These are phyloP conservation scores for Citrus medica DNA, from an alignment of 345 rosid genomes.

Conservation along the genomic window DNA sequence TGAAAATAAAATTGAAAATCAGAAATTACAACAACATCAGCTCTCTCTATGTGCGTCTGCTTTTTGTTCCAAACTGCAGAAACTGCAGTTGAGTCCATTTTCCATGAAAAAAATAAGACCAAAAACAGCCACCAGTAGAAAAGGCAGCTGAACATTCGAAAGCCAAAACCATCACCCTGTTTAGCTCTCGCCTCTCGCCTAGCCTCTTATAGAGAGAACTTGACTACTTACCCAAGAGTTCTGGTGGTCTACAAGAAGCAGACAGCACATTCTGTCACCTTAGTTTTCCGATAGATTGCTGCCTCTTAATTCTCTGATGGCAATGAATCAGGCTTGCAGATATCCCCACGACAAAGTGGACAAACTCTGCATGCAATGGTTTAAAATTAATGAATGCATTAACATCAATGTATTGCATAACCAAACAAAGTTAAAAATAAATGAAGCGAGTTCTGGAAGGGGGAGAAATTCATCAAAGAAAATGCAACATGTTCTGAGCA, in stretches of 20 bases:
- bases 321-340: constrained; percentile 58
- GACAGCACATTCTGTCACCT: background rate
- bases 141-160: background rate
- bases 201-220: background rate
- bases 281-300: background rate
- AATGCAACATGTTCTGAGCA: background rate
- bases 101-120: background rate
- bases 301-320: constrained; percentile 32
- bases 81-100: constrained; percentile 14
- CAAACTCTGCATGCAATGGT: constrained; percentile 67
- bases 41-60: background rate
- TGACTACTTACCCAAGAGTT: background rate
- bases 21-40: background rate
- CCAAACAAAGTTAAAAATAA: background rate
- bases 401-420: background rate
- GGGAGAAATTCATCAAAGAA: background rate
- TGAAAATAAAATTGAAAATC: background rate
- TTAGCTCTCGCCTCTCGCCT: background rate
- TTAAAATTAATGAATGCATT: constrained; percentile 4
- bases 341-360: constrained; percentile 93
- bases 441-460: background rate
- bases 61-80: background rate
- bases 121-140: constrained; percentile 3
- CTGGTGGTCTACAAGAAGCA: background rate
- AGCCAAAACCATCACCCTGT: background rate